Evolutionary conservation across 768 basidiomycete genomes (phyloP).

Genomic region (Boletus eberwhitei): DNA sequence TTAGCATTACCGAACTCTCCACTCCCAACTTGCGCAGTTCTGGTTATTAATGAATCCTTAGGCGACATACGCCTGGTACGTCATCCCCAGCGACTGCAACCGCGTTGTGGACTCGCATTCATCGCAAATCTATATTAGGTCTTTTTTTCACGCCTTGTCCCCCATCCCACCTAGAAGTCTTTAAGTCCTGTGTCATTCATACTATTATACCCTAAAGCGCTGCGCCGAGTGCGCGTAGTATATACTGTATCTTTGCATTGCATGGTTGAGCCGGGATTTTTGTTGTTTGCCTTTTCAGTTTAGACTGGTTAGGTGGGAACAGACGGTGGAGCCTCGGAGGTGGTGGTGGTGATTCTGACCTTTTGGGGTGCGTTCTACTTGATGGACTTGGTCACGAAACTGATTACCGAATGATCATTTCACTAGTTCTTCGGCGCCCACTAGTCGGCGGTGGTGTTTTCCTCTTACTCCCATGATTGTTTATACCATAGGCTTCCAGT

Average conservation of each 20-base stretch:
- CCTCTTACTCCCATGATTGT: background rate
- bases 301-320: background rate
- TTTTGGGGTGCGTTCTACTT: background rate
- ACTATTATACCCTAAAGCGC: conserved; percentile 6
- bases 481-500: background rate
- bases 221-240: conserved; percentile 12
- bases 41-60: conserved; percentile 1
- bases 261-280: background rate
- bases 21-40: background rate
- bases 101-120: background rate
- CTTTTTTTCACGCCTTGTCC: background rate
- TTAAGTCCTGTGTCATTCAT: background rate
- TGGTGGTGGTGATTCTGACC: background rate
- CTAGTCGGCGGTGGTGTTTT: background rate
- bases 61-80: conserved; percentile 9
- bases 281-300: background rate
- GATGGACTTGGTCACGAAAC: background rate
- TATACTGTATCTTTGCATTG: conserved; percentile 7
- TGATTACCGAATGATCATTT: background rate
- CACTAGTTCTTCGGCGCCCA: background rate
- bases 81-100: background rate
- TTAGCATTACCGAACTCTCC: background rate
- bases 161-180: background rate
- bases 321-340: background rate
- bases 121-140: conserved; percentile 1